These are phyloP conservation scores for Microthlaspi erraticum DNA, from an alignment of 345 rosid species.

Conservation along the genomic window DNA sequence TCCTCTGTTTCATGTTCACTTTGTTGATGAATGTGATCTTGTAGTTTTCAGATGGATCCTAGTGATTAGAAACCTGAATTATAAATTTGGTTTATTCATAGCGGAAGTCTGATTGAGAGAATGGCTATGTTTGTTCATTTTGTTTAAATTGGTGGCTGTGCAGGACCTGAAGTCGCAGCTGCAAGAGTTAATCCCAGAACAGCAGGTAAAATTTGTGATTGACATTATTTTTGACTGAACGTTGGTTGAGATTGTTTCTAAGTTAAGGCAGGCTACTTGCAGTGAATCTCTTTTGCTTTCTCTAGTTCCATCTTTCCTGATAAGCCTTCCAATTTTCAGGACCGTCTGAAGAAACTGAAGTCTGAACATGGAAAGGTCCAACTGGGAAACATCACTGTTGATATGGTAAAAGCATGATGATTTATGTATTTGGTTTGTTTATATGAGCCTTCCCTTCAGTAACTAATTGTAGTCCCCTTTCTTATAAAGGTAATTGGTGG, in stretches of 20 bases:
- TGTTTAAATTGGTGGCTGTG: constrained; percentile 20
- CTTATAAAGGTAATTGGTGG: constrained; percentile 84
- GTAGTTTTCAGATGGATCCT: background rate
- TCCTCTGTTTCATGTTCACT: background rate
- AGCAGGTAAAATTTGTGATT: constrained; percentile 62
- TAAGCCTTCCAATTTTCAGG: constrained; percentile 53
- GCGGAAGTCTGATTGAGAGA: background rate
- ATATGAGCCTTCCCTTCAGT: constrained; percentile 4
- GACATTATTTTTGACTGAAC: background rate
- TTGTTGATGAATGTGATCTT: background rate
- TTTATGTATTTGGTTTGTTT: constrained; percentile 13
- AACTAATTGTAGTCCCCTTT: background rate
- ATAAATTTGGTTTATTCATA: background rate
- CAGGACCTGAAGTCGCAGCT: constrained; percentile 94
- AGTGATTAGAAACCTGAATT: background rate
- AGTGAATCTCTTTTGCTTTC: constrained; percentile 10
- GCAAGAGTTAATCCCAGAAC: constrained; percentile 90
- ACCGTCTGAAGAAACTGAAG: constrained; percentile 86
- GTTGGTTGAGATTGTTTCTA: constrained; percentile 24
- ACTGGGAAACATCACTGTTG: constrained; percentile 87
- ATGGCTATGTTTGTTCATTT: constrained; percentile 12
- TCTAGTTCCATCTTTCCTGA: constrained; percentile 13
- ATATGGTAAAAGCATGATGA: constrained; percentile 64
- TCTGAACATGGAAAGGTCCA: constrained; percentile 88
- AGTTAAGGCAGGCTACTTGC: constrained; percentile 1